Base-by-base conservation (phyloP, 2,329 filamentous ascomycete species). In the Venturia pyrina region DNA sequence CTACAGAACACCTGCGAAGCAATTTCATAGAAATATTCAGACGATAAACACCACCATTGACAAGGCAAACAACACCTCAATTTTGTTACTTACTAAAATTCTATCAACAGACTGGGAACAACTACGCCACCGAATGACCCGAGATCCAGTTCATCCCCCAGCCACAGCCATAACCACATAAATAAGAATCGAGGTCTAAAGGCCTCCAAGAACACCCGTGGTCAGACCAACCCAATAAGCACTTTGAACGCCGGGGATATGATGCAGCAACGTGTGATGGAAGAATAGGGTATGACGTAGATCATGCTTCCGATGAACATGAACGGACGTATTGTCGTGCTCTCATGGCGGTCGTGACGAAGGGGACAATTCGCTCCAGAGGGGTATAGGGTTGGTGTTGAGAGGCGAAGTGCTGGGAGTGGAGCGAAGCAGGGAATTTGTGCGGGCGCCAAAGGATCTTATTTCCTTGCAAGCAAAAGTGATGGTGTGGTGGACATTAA, bases 291-390 rank as follows among this genome's bases (percentile, higher is more conserved):
- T 43, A 5, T 40, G 40, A 44, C 28, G 15, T n/a, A 21, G 40
- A 43, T 62, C 40, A 46, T 62, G 60, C 40, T 21, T 43, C 40
- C 28, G 19, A 6, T 19, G 28, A 28, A 62, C 40, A 62, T 62
- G 60, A 62, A 44, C 24, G 21, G n/a, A 21, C 15, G 28, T 46
- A 3, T 28, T 62, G 44, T 62, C 60, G 60, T 62, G 60, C 40
- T 65, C 28, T 75, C 70, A 70, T 68, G 41, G 44, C 67, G 72
- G 70, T 74, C 73, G 71, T 75, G 70, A 71, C 69, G 70, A 69
- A 70, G 70, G 71, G 72, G 69, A 66, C 66, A 69, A 69, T 69
- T 68, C 68, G 70, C 68, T 63, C 64, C 62, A 68, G 68, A 44
- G 28, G 66, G 66, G 68, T 64, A 67, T 56, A 66, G 63, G 57